Evolutionary conservation across 345 rosid species (phyloP).

Genomic region (Citrus medica): DNA sequence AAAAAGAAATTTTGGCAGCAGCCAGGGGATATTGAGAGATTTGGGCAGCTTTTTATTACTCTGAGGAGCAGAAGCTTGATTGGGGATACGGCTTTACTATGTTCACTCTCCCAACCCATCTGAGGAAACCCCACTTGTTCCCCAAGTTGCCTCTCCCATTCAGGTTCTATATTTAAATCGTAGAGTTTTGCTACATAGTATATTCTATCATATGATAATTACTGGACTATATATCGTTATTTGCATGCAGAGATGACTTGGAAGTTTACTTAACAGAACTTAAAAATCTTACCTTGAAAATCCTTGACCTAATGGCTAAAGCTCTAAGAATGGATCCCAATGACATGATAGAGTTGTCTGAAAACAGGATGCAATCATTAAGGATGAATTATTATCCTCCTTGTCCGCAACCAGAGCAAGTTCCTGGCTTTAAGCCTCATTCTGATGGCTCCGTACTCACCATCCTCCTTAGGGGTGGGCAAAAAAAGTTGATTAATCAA

Average conservation of each 20-base stretch:
- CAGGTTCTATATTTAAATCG: neutral
- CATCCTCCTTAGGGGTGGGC: no score
- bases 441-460: no score
- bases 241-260: neutral
- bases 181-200: no score
- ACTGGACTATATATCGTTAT: no score
- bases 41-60: neutral
- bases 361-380: slow-evolving; percentile 35
- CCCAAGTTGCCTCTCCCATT: slow-evolving; percentile 12
- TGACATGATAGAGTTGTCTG: slow-evolving; percentile 18
- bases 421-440: no score
- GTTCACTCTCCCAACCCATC: neutral
- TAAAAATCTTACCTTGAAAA: no score
- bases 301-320: neutral
- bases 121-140: slow-evolving; percentile 7
- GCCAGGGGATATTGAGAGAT: no score
- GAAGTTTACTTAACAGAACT: neutral
- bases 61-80: slow-evolving; percentile 6
- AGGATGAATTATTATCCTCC: slow-evolving; percentile 62
- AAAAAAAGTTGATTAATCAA: no score
- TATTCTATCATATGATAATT: no score
- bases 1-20: slow-evolving; percentile 11
- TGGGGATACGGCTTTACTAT: neutral
- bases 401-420: no score
- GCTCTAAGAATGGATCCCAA: neutral